Conservation (phyloP, 495 filamentous ascomycete genomes). For the Aspergillus wentii region DNA sequence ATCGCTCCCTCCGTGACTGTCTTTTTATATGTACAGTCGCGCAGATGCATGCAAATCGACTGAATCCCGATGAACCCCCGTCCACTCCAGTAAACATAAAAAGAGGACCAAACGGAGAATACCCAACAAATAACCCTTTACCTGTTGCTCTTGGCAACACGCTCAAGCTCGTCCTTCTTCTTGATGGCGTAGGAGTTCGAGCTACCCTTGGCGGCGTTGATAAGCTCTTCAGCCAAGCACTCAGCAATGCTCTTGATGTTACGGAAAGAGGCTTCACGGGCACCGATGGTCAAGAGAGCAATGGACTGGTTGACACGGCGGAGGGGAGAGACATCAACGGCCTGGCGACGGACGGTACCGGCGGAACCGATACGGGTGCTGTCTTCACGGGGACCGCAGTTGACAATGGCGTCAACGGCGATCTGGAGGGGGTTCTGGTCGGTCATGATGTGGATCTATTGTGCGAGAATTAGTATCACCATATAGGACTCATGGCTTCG, state of each 20-base stretch:
- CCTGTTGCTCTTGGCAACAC: constrained; percentile 99
- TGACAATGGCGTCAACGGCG: constrained; percentile 98
- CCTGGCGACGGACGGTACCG: constrained; percentile 98
- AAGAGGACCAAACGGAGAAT: constrained; percentile 44
- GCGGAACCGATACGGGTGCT: constrained; percentile 98
- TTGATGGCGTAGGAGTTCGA: constrained; percentile 99
- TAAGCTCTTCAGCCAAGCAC: constrained; percentile 98
- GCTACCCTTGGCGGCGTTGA: constrained; percentile 99
- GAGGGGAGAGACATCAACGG: constrained; percentile 98
- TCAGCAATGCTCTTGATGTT: constrained; percentile 98
- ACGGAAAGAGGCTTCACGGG: constrained; percentile 94
- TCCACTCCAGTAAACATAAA: constrained; percentile 45
- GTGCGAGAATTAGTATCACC: constrained; percentile 9
- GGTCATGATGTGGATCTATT: constrained; percentile 98
- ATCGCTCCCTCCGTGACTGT: constrained; percentile 40
- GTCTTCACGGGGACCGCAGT: constrained; percentile 99
- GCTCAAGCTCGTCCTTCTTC: constrained; percentile 99
- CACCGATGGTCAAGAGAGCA: constrained; percentile 93
- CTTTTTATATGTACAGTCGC: constrained; percentile 40
- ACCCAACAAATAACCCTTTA: constrained; percentile 54
- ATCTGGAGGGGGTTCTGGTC: constrained; percentile 99
- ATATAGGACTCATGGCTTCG: constrained; percentile 2
- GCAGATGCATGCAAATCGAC: constrained; percentile 44
- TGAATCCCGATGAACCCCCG: constrained; percentile 44
- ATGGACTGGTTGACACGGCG: constrained; percentile 99